Conservation (phyloP, 179 eudicot genomes). For the Dionaea muscipula region DNA sequence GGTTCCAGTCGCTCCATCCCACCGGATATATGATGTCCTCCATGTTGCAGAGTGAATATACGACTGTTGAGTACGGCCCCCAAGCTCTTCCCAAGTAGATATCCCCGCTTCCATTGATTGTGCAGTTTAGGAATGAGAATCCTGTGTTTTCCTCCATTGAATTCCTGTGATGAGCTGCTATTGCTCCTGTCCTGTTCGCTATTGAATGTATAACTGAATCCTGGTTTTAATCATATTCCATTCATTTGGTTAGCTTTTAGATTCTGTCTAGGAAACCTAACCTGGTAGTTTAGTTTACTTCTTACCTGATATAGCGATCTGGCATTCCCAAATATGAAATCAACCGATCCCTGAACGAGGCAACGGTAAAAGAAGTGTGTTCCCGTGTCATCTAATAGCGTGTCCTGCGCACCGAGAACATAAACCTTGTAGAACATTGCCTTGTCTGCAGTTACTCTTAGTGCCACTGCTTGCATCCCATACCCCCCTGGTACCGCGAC, state of each 20-base stretch:
- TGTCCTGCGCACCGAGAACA: slow-evolving; percentile 70
- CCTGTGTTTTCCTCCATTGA: slow-evolving; percentile 44
- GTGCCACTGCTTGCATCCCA: slow-evolving; percentile 81
- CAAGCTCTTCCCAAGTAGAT: slow-evolving; percentile 62
- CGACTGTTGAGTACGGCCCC: slow-evolving; percentile 44
- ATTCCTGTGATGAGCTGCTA: slow-evolving; percentile 68
- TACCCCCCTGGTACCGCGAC: slow-evolving; percentile 36
- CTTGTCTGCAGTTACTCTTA: slow-evolving; percentile 48
- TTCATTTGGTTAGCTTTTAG: not conserved
- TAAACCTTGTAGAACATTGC: slow-evolving; percentile 51
- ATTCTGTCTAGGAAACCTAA: no score
- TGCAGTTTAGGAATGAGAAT: slow-evolving; percentile 65
- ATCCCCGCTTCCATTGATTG: slow-evolving; percentile 43
- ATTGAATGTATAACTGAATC: slow-evolving; percentile 47
- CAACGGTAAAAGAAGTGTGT: slow-evolving; percentile 53
- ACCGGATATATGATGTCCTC: slow-evolving; percentile 29
- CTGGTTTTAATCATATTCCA: slow-evolving; percentile 17
- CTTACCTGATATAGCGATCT: slow-evolving; percentile 69
- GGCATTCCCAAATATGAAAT: slow-evolving; percentile 79
- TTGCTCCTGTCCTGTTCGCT: slow-evolving; percentile 48
- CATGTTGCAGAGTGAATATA: slow-evolving; percentile 43
- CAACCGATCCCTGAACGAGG: slow-evolving; percentile 63
- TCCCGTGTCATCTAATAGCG: slow-evolving; percentile 60
- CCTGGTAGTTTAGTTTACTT: no score
- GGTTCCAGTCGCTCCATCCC: slow-evolving; percentile 55